phyloP scores from a whole-genome alignment of 257 asterid species.

The Paulownia fortunei region DNA sequence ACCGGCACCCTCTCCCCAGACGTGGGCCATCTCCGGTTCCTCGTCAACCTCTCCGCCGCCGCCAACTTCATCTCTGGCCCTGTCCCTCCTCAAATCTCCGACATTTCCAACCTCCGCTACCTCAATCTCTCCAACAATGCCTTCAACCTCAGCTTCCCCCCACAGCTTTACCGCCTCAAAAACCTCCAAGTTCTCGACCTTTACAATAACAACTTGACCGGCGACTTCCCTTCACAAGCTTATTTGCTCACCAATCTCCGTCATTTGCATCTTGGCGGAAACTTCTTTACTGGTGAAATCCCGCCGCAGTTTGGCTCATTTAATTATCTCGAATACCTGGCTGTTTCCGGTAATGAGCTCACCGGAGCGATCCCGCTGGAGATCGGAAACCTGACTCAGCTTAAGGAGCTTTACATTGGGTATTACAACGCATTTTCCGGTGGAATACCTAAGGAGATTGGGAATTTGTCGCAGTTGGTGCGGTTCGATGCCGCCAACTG shows the following conservation, averaged over 20 bases:
- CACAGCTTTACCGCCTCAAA: constrained; percentile 48
- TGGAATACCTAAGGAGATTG: constrained; percentile 82
- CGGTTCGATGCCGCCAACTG: constrained; percentile 87
- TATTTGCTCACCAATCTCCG: constrained; percentile 52
- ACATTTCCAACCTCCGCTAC: constrained; percentile 53
- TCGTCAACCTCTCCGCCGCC: constrained; percentile 64
- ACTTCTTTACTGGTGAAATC: constrained; percentile 66
- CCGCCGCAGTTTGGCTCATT: constrained; percentile 76
- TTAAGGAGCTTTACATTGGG: constrained; percentile 82
- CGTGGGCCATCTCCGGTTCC: constrained; percentile 65
- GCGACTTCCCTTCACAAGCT: constrained; percentile 63
- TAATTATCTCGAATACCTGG: constrained; percentile 66
- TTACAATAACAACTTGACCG: constrained; percentile 83
- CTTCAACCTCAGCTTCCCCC: constrained; percentile 63
- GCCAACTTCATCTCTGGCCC: constrained; percentile 68
- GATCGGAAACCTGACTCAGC: constrained; percentile 64
- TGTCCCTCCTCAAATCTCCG: constrained; percentile 63
- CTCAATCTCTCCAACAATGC: constrained; percentile 80
- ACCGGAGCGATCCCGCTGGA: constrained; percentile 70
- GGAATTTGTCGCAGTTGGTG: constrained; percentile 59
- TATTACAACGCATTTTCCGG: constrained; percentile 76
- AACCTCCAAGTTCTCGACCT: constrained; percentile 73
- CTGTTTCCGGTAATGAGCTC: constrained; percentile 83
- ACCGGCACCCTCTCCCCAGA: constrained; percentile 63
- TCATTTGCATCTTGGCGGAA: constrained; percentile 85